Conservation (phyloP, 2,329 filamentous ascomycete genomes). For the Trichoderma breve region DNA sequence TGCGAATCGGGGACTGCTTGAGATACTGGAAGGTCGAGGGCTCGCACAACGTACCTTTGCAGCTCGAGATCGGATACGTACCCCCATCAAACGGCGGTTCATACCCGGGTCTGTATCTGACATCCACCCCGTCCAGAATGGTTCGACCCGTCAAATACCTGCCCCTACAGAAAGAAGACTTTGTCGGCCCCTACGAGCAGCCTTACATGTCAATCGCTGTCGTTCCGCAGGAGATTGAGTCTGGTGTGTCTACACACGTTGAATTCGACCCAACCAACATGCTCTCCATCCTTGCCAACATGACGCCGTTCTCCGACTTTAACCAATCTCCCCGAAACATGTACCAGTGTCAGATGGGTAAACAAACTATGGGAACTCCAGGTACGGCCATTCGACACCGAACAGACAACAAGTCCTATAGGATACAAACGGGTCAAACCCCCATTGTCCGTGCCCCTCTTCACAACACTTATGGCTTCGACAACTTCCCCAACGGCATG, state of each 20-base stretch:
- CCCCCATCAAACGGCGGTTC: conserved; percentile 87
- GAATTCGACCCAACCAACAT: conserved; percentile 96
- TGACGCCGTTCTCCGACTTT: conserved; percentile 98
- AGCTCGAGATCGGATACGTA: conserved; percentile 90
- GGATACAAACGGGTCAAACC: conserved; percentile 91
- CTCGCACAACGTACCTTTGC: conserved; percentile 71
- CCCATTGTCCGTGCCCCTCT: conserved; percentile 88
- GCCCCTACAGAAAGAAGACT: conserved; percentile 80
- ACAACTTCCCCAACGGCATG: conserved; percentile 96
- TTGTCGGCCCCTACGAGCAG: conserved; percentile 90
- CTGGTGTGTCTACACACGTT: conserved; percentile 89
- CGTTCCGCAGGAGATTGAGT: conserved; percentile 79
- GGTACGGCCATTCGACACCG: conserved; percentile 80
- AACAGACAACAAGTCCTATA: conserved; percentile 96
- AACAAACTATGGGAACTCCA: conserved; percentile 98
- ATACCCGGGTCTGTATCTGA: conserved; percentile 94
- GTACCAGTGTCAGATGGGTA: conserved; percentile 99
- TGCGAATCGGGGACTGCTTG: conserved; percentile 78
- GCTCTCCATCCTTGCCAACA: conserved; percentile 94
- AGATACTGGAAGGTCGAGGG: conserved; percentile 96
- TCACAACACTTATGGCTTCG: conserved; percentile 93
- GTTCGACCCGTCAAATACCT: conserved; percentile 90
- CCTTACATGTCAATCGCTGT: conserved; percentile 98
- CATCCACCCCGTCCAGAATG: conserved; percentile 82
- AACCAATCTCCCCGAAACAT: conserved; percentile 99